Evolutionary conservation across 176 grass and related monocot species (phyloP), one percentile per base, ranked within the genome.

Genomic region (Phoenix roebelenii): DNA sequence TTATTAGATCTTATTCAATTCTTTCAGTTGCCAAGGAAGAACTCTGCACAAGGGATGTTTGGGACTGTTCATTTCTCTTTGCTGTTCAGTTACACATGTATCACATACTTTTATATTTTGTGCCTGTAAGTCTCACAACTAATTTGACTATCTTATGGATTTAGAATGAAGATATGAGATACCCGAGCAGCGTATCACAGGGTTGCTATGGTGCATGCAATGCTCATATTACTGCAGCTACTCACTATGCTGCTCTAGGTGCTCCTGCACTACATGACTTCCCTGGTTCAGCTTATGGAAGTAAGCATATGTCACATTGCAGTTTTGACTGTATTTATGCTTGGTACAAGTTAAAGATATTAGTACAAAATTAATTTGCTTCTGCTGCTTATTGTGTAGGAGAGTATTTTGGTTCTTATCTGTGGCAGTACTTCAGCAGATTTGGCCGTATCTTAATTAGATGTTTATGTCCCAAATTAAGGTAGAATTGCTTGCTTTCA

Each of bases 381-480:
- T 76, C 25, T 5, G 25, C 71, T 66, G 18, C 28, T 61, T 26
- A 16, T 55, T 3, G 18, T 67, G 7, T 59, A 85, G 87, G 82
- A 73, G 72, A 70, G 25, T 76, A 79, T 72, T 59, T 83, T n/a
- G 76, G 76, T 59, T 57, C 70, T 60, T 74, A 95, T 65, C 65
- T 95, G 72, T 61, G 90, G 63, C 72, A 89, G 15, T 95, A 95
- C 74, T 95, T 95, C 7, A 73, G 85, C 25, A 71, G 71, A 81
- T 95, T 95, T 79, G 90, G 90, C 32, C 79, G 66, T 56, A 83
- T 95, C 6, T 63, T 81, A 20, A 20, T 20, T 20, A 49, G 80
- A 95, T 86, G 90, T 73, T 15, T 89, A 86, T 73, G 84, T 95
- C 60, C 90, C 90, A 44, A 95, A n/a, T n/a, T n/a, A n/a, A 84